A percentile compares a stretch with the other conserved stretches of the same genome.
Evolutionary conservation across 495 filamentous ascomycete species (phyloP).

Genomic region (Penicillium salamii): DNA sequence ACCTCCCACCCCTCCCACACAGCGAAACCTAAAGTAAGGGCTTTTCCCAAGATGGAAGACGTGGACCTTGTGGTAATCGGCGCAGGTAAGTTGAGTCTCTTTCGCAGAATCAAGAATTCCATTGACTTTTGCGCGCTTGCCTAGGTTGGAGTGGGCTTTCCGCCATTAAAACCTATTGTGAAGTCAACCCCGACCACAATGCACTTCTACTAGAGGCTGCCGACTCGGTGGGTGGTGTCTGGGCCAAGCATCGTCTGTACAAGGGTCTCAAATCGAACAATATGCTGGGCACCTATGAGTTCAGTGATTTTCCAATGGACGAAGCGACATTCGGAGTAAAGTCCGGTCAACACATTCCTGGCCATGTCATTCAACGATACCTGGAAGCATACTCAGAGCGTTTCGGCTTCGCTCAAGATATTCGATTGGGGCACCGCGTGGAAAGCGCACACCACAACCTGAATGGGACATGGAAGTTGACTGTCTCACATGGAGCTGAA

Average conservation of each 20-base stretch:
- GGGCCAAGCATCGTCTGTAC: constrained; percentile 64
- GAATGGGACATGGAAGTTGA: constrained; percentile 42
- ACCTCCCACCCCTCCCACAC: background rate
- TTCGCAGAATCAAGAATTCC: background rate
- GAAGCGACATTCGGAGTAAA: constrained; percentile 55
- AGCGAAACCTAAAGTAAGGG: background rate
- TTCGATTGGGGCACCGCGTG: constrained; percentile 54
- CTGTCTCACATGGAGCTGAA: constrained; percentile 13
- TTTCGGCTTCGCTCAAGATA: constrained; percentile 52
- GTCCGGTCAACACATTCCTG: constrained; percentile 66
- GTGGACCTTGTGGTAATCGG: constrained; percentile 43
- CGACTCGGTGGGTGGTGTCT: constrained; percentile 64
- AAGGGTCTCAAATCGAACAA: constrained; percentile 66
- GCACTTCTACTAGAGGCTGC: constrained; percentile 54
- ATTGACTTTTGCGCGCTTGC: background rate
- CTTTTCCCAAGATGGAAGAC: constrained; percentile 15
- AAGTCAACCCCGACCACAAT: constrained; percentile 48
- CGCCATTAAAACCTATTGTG: constrained; percentile 57
- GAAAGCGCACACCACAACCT: constrained; percentile 45
- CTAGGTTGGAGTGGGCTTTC: constrained; percentile 60
- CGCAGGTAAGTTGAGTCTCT: constrained; percentile 33
- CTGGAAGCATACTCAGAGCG: constrained; percentile 59
- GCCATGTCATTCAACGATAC: constrained; percentile 62
- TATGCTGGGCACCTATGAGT: constrained; percentile 64
- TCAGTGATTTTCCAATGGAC: constrained; percentile 72